Conservation (phyloP, 208 protist genomes). For the Novymonas esmeraldas region DNA sequence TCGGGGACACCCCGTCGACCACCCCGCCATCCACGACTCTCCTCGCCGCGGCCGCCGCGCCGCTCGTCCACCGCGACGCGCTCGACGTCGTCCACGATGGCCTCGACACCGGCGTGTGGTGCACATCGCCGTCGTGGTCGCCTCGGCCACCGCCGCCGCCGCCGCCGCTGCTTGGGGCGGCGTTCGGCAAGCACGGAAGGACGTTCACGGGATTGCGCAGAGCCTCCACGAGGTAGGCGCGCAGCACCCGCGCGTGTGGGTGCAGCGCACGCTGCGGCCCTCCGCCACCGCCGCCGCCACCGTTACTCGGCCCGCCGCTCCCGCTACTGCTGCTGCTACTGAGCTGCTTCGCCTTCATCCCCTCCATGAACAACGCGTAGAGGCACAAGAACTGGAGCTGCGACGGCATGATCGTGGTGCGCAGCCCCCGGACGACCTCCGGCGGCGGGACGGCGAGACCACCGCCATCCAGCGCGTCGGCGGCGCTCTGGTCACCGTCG, state of each 20-base stretch:
- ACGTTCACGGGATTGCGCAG: conserved; percentile 44
- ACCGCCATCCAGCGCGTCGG: not conserved
- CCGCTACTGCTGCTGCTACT: conserved; percentile 19
- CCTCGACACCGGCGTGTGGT: conserved; percentile 16
- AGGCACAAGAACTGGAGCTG: conserved; percentile 72
- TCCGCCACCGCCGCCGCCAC: conserved; percentile 25
- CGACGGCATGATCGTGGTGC: conserved; percentile 37
- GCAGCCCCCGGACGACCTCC: conserved; percentile 30
- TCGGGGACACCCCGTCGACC: not conserved
- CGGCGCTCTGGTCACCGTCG: not conserved
- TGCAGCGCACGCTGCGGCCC: conserved; percentile 55
- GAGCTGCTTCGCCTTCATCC: conserved; percentile 58
- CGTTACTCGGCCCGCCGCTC: conserved; percentile 8
- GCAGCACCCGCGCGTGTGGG: conserved; percentile 71
- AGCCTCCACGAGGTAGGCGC: conserved; percentile 60
- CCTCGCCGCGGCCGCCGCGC: not conserved
- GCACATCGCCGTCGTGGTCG: too few species aligned
- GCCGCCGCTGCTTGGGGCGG: not conserved
- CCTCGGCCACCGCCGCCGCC: not conserved
- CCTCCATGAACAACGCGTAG: conserved; percentile 84
- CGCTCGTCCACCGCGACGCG: conserved; percentile 6
- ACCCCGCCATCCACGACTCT: not conserved
- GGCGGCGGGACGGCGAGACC: conserved; percentile 9
- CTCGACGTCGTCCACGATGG: conserved; percentile 25
- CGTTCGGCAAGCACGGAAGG: not conserved